Evolutionary conservation across 768 basidiomycete species (phyloP).

Genomic region (Trichaptum fuscoviolaceum): DNA sequence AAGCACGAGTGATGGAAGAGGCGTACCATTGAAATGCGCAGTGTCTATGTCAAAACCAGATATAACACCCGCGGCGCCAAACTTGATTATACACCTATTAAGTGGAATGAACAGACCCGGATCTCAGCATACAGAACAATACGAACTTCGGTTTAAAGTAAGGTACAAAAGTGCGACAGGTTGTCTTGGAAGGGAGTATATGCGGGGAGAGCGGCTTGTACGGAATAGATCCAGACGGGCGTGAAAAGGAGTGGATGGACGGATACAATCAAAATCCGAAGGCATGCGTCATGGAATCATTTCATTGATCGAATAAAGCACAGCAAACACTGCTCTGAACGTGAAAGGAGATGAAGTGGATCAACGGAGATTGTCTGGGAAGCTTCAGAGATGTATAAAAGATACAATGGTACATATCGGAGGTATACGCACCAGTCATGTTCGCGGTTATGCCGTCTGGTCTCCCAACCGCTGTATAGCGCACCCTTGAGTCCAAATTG

Average conservation of each 20-base stretch:
- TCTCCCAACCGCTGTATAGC: slow-evolving; percentile 93
- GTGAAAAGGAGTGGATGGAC: neutral
- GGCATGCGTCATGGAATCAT: neutral
- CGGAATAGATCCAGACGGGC: neutral
- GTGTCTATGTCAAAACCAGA: slow-evolving; percentile 93
- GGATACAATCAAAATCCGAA: slow-evolving; percentile 1
- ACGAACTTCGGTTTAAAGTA: slow-evolving; percentile 4
- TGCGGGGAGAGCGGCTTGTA: neutral
- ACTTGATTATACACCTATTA: slow-evolving; percentile 80
- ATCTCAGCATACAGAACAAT: neutral
- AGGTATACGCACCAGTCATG: slow-evolving; percentile 70
- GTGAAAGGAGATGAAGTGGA: neutral
- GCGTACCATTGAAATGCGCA: slow-evolving; percentile 80
- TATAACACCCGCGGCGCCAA: slow-evolving; percentile 72
- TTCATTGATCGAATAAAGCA: neutral
- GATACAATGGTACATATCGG: neutral
- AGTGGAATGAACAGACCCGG: neutral
- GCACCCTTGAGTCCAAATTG: slow-evolving; percentile 97
- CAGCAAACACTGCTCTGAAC: neutral
- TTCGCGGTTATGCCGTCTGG: slow-evolving; percentile 78
- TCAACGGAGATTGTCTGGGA: neutral
- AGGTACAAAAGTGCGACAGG: neutral
- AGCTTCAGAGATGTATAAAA: neutral
- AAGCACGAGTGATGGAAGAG: slow-evolving; percentile 10
- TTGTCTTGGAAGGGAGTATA: too few species aligned